These are phyloP conservation scores for Ustilago curta DNA, from an alignment of 1,284 basidiomycete genomes.

Conservation along the genomic window DNA sequence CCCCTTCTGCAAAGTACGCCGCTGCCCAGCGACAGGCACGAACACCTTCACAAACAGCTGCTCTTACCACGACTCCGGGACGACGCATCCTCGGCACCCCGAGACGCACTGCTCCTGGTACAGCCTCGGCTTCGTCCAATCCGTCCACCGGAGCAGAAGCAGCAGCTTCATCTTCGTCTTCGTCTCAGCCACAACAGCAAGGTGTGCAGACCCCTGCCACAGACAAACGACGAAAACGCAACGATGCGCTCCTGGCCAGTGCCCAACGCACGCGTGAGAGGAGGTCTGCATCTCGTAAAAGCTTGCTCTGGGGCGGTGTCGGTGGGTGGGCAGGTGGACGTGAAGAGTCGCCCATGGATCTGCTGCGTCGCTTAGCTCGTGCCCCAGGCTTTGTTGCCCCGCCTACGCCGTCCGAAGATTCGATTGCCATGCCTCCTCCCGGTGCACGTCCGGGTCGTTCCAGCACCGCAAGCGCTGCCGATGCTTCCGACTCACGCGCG, in stretches of 20 bases:
- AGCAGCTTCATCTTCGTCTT: not conserved
- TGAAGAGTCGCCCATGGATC: constrained; percentile 54
- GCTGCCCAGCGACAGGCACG: constrained; percentile 21
- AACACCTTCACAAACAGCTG: constrained; percentile 25
- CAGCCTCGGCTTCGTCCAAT: constrained; percentile 19
- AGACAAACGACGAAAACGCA: constrained; percentile 48
- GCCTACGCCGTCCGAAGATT: constrained; percentile 40
- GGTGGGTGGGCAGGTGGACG: constrained; percentile 53
- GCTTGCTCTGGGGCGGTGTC: constrained; percentile 46
- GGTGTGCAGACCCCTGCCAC: constrained; percentile 47
- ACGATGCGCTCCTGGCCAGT: constrained; percentile 43
- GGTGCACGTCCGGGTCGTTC: constrained; percentile 13
- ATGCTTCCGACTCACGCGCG: constrained; percentile 20
- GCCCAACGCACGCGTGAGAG: constrained; percentile 42
- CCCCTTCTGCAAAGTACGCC: constrained; percentile 34
- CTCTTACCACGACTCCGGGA: constrained; percentile 29
- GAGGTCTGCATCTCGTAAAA: constrained; percentile 29
- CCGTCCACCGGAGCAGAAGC: constrained; percentile 12
- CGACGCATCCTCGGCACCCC: constrained; percentile 44
- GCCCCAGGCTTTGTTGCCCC: constrained; percentile 47
- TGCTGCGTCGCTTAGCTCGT: constrained; percentile 42
- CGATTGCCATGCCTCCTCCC: constrained; percentile 45
- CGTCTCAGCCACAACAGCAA: constrained; percentile 13
- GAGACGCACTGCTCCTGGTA: constrained; percentile 14
- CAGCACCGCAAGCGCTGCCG: constrained; percentile 24